Evolutionary conservation across 1,284 basidiomycete genomes (phyloP), one percentile per base, ranked within the genome.

Genomic region (Rhodotorula sp.): DNA sequence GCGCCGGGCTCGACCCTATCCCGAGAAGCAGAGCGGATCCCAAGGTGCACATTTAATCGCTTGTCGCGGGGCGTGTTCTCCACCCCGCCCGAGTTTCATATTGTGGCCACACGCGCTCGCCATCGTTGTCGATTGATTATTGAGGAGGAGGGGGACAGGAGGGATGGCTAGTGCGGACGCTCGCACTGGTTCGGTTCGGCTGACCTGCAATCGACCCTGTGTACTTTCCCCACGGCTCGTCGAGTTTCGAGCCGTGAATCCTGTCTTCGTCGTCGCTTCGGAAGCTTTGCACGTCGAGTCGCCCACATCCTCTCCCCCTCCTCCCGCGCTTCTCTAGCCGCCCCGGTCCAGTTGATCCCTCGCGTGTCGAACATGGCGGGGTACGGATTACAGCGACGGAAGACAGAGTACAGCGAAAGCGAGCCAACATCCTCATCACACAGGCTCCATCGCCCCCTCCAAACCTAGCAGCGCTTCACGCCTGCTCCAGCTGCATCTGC

Each of bases 1-100:
- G 25, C 53, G 48, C n/a, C 56, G 58, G 46, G 34, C 13, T 39
- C 21, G 60, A 27, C 54, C 66, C 66, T 72, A 66, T 59, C 63
- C 44, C 44, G 54, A 34, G 70, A 63, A 72, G 70, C 44, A 72
- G 70, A 72, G 8, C 29, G 44, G 62, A 22, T 22, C 25, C 29
- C 27, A n/a, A 17, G 36, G 44, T 44, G 44, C 44, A 44, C 44
- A 44, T 44, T 62, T 68, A 66, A 68, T 71, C 70, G 55, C 70
- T 55, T 51, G 48, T 41, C 53, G 53, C 29, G 29, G 51, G 36
- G 44, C 44, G 15, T 25, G 29, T 37, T 22, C 17, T n/a, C 37
- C 32, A 50, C 61, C 62, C 39, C 48, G 57, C 53, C 51, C 36
- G 69, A 60, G 65, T 55, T 66, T 66, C 65, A 61, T 55, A 36